These are phyloP conservation scores for Raddia distichophylla DNA, from an alignment of 176 grass and related monocot species.

Conservation along the genomic window DNA sequence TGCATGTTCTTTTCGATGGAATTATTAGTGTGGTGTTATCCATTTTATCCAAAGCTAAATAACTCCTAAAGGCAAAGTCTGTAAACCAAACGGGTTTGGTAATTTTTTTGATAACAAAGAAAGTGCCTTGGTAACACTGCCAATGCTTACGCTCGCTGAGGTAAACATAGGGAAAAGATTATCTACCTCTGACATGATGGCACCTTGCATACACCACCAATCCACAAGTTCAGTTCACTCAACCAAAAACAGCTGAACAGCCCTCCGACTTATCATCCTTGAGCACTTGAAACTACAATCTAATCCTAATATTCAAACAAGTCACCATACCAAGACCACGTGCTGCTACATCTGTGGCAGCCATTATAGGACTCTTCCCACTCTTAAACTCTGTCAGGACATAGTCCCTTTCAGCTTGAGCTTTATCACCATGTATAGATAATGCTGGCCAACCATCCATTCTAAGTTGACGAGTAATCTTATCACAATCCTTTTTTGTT, in stretches of 20 bases:
- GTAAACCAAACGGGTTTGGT: background rate
- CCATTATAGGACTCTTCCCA: constrained; percentile 95
- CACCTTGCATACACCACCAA: constrained; percentile 93
- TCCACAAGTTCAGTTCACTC: constrained; percentile 88
- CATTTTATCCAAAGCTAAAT: constrained; percentile 5
- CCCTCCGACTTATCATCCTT: constrained; percentile 82
- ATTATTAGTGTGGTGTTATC: background rate
- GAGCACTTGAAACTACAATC: constrained; percentile 58
- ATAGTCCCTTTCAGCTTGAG: constrained; percentile 94
- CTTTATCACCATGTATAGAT: constrained; percentile 99
- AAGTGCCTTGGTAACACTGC: constrained; percentile 68
- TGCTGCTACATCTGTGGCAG: constrained; percentile 96
- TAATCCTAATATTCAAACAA: constrained; percentile 76
- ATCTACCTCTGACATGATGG: constrained; percentile 97
- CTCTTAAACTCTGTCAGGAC: constrained; percentile 93
- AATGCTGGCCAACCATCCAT: constrained; percentile 98
- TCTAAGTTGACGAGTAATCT: constrained; percentile 93
- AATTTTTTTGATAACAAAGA: background rate
- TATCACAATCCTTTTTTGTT: constrained; percentile 94
- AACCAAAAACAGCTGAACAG: constrained; percentile 88
- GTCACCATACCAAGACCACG: constrained; percentile 98
- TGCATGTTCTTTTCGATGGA: background rate
- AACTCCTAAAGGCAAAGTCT: background rate
- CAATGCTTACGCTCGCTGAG: constrained; percentile 71
- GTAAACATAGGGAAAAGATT: constrained; percentile 52